phyloP scores from a whole-genome alignment of 1,284 basidiomycete species.

The Sporisorium iseilematis-ciliati region DNA sequence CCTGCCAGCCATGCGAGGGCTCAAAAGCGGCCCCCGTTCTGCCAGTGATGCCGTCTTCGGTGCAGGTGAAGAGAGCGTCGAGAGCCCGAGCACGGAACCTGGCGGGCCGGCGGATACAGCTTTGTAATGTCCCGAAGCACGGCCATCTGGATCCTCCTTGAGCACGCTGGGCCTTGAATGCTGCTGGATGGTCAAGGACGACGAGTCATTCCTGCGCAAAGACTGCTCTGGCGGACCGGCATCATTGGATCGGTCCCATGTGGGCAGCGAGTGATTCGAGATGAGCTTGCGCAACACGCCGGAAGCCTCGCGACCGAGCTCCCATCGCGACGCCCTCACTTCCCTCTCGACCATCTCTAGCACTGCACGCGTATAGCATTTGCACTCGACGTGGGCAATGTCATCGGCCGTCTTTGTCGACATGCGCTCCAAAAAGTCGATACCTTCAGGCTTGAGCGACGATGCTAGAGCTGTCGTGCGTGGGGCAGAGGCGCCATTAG shows the following conservation, averaged over 20 bases:
- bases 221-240: neutral
- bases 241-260: conserved; percentile 25
- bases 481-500: conserved; percentile 1
- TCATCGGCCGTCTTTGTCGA: conserved; percentile 50
- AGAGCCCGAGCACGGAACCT: conserved; percentile 7
- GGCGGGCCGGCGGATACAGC: neutral
- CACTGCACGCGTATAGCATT: conserved; percentile 48
- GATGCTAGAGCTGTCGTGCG: conserved; percentile 2
- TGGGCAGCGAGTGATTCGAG: conserved; percentile 40
- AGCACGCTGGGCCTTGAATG: conserved; percentile 11
- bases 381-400: conserved; percentile 46
- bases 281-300: conserved; percentile 58
- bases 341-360: conserved; percentile 57
- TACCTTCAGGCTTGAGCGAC: conserved; percentile 38
- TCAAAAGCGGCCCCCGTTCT: conserved; percentile 3
- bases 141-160: conserved; percentile 33
- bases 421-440: conserved; percentile 50
- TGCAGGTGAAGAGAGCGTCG: conserved; percentile 15
- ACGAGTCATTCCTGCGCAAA: conserved; percentile 18
- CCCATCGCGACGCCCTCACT: conserved; percentile 56
- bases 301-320: conserved; percentile 55
- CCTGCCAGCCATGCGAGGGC: conserved; percentile 9
- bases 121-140: neutral
- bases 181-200: conserved; percentile 24
- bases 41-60: neutral